Percentiles rank a stretch among this genome's conserved stretches.
Conservation (phyloP, 1,284 basidiomycete genomes). For the Phlebopus sp. region DNA sequence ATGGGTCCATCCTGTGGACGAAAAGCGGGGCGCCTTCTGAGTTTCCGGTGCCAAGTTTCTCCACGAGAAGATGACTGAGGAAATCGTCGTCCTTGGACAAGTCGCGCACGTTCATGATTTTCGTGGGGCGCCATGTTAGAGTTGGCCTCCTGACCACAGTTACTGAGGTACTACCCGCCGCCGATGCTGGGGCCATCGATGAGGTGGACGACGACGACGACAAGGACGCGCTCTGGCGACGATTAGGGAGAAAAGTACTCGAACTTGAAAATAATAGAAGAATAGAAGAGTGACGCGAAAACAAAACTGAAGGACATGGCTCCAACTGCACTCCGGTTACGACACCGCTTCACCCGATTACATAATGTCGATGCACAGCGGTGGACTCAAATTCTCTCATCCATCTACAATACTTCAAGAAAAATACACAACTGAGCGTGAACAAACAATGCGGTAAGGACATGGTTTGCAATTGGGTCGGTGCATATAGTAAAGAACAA, state of each 20-base stretch:
- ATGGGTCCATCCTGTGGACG: conserved; percentile 83
- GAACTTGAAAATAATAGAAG: conserved; percentile 17
- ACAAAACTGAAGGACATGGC: conserved; percentile 26
- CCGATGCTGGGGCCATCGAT: conserved; percentile 39
- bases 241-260: conserved; percentile 11
- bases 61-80: conserved; percentile 78
- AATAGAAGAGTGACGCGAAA: conserved; percentile 30
- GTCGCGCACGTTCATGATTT: conserved; percentile 84
- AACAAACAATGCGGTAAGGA: conserved; percentile 1
- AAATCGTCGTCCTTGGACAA: conserved; percentile 85
- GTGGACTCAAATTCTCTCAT: conserved; percentile 4
- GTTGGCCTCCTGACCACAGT: conserved; percentile 23
- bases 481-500: conserved; percentile 14
- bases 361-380: conserved; percentile 17
- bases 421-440: neutral
- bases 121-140: conserved; percentile 69
- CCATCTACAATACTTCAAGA: neutral
- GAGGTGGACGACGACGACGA: conserved; percentile 26
- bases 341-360: conserved; percentile 25
- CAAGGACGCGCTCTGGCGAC: conserved; percentile 14
- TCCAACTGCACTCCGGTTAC: conserved; percentile 29
- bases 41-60: conserved; percentile 74
- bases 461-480: conserved; percentile 9
- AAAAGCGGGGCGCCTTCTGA: conserved; percentile 54
- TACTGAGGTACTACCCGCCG: conserved; percentile 30